Evolutionary conservation across 2,329 filamentous ascomycete genomes (phyloP).

Genomic region (Elsinoe ampelina): DNA sequence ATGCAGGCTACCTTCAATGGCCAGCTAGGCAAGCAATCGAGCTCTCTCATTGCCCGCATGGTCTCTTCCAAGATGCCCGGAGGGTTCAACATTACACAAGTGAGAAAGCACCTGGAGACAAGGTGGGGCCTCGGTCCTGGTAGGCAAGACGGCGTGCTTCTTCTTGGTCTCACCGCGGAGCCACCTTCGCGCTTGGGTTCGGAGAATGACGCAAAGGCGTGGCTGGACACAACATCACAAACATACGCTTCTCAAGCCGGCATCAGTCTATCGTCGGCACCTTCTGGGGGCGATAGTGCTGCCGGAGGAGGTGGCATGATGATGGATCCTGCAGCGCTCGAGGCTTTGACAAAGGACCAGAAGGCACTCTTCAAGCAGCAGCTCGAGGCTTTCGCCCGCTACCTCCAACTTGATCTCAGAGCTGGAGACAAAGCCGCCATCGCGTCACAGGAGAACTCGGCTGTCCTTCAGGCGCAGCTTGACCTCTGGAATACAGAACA

Average conservation of each 20-base stretch:
- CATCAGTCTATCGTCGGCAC: slow-evolving; percentile 67
- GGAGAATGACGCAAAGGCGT: slow-evolving; percentile 84
- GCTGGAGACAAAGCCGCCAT: slow-evolving; percentile 93
- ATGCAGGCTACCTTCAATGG: slow-evolving; percentile 99
- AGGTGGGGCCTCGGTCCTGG: slow-evolving; percentile 82
- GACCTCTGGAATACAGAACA: slow-evolving; percentile 95
- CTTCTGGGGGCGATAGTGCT: slow-evolving; percentile 61
- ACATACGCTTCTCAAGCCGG: slow-evolving; percentile 82
- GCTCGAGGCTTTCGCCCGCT: slow-evolving; percentile 85
- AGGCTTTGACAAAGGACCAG: slow-evolving; percentile 95
- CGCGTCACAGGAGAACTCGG: slow-evolving; percentile 72
- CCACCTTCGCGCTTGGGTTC: slow-evolving; percentile 79
- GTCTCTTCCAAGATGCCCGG: slow-evolving; percentile 99
- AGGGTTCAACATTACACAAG: slow-evolving; percentile 96
- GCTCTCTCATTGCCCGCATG: slow-evolving; percentile 82
- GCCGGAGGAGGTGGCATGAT: slow-evolving; percentile 82
- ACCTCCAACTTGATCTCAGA: slow-evolving; percentile 92
- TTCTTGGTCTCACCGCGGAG: slow-evolving; percentile 88
- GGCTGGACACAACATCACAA: slow-evolving; percentile 77
- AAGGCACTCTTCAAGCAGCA: slow-evolving; percentile 96
- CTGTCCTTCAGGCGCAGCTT: slow-evolving; percentile 81
- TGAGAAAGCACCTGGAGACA: slow-evolving; percentile 89
- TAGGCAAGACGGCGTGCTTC: slow-evolving; percentile 80
- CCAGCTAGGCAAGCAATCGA: slow-evolving; percentile 92
- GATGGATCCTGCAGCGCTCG: slow-evolving; percentile 97